These are phyloP conservation scores for Globisporangium mamillatum DNA, from an alignment of 352 stramenopile genomes.

Conservation along the genomic window DNA sequence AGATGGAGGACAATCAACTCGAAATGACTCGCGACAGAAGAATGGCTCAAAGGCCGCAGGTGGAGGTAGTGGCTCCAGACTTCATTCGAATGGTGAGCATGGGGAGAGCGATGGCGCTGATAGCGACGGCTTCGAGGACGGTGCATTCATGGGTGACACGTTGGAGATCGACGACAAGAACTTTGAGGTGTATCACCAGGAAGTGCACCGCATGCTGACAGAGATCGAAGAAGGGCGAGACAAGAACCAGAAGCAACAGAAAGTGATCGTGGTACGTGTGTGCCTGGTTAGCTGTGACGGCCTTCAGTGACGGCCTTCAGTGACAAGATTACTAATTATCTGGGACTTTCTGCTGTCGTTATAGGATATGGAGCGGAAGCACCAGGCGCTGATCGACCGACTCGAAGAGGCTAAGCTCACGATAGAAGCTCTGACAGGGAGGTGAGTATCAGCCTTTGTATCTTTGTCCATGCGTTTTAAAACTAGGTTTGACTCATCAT, in stretches of 20 bases:
- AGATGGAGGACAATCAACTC: background rate
- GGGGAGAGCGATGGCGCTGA: background rate
- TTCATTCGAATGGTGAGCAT: background rate
- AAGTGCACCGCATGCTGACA: conserved; percentile 55
- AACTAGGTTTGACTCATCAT: background rate
- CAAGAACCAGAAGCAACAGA: conserved; percentile 59
- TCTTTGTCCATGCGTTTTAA: background rate
- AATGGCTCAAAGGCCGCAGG: background rate
- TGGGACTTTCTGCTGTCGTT: background rate
- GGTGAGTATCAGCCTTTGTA: conserved; percentile 24
- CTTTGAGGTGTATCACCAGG: conserved; percentile 70
- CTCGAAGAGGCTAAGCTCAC: conserved; percentile 69
- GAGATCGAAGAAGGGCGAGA: conserved; percentile 67
- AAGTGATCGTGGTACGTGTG: conserved; percentile 50
- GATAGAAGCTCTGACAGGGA: conserved; percentile 65
- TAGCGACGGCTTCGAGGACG: conserved; percentile 14
- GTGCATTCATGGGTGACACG: background rate
- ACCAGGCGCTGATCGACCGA: conserved; percentile 50
- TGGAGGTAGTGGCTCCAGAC: background rate
- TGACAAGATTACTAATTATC: background rate
- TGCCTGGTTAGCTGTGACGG: background rate
- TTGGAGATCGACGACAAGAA: conserved; percentile 57
- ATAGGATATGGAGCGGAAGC: conserved; percentile 70
- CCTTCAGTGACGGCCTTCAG: background rate
- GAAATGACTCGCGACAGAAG: conserved; percentile 2